Evolutionary conservation across 441 rosid species (phyloP).

Genomic region (Pelargonium cotyledonis): DNA sequence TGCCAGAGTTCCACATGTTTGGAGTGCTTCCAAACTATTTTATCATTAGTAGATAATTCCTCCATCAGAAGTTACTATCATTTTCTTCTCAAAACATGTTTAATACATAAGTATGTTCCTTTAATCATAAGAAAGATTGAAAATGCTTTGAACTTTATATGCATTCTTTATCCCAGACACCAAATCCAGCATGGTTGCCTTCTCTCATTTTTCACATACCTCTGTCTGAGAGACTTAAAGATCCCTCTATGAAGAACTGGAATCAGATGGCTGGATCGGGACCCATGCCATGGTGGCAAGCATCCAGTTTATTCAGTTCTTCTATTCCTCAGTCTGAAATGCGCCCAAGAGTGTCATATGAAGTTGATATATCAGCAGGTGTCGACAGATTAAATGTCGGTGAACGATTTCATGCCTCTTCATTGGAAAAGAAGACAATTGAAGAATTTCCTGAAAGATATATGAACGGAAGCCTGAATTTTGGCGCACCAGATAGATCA

Average conservation of each 20-base stretch:
- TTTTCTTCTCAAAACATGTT: background rate
- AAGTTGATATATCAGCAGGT: background rate
- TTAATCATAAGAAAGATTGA: background rate
- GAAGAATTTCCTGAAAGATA: slow-evolving; percentile 55
- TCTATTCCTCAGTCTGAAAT: slow-evolving; percentile 54
- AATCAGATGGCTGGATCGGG: slow-evolving; percentile 65
- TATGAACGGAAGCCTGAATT: slow-evolving; percentile 34
- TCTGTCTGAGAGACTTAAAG: slow-evolving; percentile 50
- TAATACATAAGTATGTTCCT: slow-evolving; percentile 10
- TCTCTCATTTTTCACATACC: slow-evolving; percentile 37
- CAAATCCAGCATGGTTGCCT: slow-evolving; percentile 46
- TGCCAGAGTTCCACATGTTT: background rate
- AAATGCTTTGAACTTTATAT: slow-evolving; percentile 11
- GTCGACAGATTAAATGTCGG: slow-evolving; percentile 30
- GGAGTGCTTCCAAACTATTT: background rate
- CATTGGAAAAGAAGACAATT: slow-evolving; percentile 50
- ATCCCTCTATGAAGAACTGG: slow-evolving; percentile 53
- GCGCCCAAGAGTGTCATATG: slow-evolving; percentile 17
- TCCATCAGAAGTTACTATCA: background rate
- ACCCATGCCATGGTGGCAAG: slow-evolving; percentile 75
- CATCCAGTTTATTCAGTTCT: slow-evolving; percentile 59
- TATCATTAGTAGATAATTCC: background rate
- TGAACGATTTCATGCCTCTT: slow-evolving; percentile 40
- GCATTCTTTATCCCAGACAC: slow-evolving; percentile 41
- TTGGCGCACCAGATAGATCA: background rate